These are phyloP conservation scores for Syzygium aromaticum DNA, from an alignment of 345 rosid species.

Conservation along the genomic window DNA sequence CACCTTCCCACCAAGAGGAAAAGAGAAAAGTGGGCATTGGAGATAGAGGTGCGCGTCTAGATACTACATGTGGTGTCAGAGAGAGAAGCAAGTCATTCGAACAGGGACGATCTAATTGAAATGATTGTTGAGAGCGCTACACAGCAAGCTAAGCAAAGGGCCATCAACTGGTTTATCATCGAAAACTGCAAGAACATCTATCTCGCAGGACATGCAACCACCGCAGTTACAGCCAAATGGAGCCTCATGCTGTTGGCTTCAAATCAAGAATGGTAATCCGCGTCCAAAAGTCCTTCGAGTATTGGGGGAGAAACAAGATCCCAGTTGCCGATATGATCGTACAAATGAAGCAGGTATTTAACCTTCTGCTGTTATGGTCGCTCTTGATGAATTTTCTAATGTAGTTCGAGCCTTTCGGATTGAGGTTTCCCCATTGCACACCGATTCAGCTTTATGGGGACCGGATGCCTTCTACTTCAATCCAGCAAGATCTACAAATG, in stretches of 20 bases:
- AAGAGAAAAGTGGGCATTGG: neutral
- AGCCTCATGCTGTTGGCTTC: neutral
- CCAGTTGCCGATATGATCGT: neutral
- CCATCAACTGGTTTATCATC: neutral
- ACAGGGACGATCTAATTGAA: neutral
- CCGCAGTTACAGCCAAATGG: neutral
- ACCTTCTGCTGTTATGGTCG: neutral
- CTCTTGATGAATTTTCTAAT: neutral
- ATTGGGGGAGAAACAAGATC: fast-evolving
- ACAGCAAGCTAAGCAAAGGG: neutral
- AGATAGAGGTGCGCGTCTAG: neutral
- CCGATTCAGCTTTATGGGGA: fast-evolving
- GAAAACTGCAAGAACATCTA: neutral
- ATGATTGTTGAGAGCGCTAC: neutral
- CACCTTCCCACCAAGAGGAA: neutral
- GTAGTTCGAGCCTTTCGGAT: neutral
- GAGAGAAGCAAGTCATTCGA: neutral
- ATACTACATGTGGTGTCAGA: neutral
- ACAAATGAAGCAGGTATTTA: neutral
- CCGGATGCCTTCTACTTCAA: neutral
- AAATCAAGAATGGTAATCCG: neutral
- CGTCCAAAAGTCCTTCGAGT: neutral
- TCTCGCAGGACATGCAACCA: neutral
- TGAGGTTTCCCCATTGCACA: neutral
- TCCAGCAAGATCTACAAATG: neutral